Evolutionary conservation across 1,284 basidiomycete genomes (phyloP).

Genomic region (Mycena citricolor): DNA sequence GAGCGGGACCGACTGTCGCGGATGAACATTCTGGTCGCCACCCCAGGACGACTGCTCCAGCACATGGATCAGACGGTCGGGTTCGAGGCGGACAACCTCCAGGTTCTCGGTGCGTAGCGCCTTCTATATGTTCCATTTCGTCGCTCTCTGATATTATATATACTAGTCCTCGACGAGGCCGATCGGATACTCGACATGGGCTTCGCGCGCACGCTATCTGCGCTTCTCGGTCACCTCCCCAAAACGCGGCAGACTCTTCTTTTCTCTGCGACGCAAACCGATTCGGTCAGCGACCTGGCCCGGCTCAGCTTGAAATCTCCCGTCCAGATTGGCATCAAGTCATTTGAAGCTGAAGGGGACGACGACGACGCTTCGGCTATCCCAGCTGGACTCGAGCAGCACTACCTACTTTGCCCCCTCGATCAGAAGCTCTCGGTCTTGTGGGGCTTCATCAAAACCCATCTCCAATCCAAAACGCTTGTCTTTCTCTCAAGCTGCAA

Average conservation of each 20-base stretch:
- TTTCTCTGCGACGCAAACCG: conserved; percentile 96
- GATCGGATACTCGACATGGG: conserved; percentile 98
- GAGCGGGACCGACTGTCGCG: conserved; percentile 85
- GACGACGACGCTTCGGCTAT: conserved; percentile 53
- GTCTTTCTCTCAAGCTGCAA: conserved; percentile 96
- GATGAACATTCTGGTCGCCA: conserved; percentile 98
- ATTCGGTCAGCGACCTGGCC: conserved; percentile 88
- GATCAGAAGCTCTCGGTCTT: conserved; percentile 90
- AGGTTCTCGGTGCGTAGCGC: conserved; percentile 74
- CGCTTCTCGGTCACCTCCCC: conserved; percentile 86
- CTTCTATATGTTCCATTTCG: background rate
- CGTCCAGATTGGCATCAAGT: conserved; percentile 65
- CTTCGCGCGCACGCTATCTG: conserved; percentile 86
- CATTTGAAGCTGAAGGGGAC: conserved; percentile 24
- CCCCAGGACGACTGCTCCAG: conserved; percentile 92
- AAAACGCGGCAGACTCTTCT: conserved; percentile 89
- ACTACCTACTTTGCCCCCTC: conserved; percentile 84
- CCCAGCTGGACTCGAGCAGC: conserved; percentile 79
- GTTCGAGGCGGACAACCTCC: conserved; percentile 88
- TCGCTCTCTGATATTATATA: conserved; percentile 30
- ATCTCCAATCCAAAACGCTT: conserved; percentile 89
- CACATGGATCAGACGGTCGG: conserved; percentile 99
- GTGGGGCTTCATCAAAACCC: conserved; percentile 95
- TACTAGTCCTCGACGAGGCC: conserved; percentile 93
- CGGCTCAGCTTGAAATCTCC: conserved; percentile 88